Conservation (phyloP, 106 monocot genomes). For the Acorus gramineus region DNA sequence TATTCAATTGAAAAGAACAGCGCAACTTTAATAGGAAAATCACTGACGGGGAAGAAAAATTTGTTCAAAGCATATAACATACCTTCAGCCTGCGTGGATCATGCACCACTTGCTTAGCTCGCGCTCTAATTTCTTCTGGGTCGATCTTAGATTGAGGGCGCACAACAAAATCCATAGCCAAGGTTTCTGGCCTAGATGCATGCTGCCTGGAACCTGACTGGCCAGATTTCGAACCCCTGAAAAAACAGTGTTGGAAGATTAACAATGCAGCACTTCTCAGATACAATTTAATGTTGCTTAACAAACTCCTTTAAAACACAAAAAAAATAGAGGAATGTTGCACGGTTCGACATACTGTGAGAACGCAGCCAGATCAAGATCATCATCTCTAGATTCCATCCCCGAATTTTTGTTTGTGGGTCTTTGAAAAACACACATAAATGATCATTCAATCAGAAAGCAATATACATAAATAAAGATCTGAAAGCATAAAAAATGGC, state of each 20-base stretch:
- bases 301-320: no score
- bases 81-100: constrained; percentile 83
- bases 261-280: no score
- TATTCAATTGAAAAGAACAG: no score
- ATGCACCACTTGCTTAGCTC: no score
- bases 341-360: constrained; percentile 57
- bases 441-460: not conserved
- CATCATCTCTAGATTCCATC: no score
- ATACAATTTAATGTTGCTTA: no score
- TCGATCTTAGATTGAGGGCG: no score
- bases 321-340: no score
- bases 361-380: constrained; percentile 23
- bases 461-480: not conserved
- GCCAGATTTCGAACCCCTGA: constrained; percentile 62
- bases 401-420: constrained; percentile 24
- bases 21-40: no score
- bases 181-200: constrained; percentile 85
- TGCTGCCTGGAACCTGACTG: constrained; percentile 73
- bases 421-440: constrained; percentile 20
- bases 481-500: not conserved
- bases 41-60: no score
- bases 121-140: no score
- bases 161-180: constrained; percentile 59
- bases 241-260: not conserved
- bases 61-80: not conserved